These are phyloP conservation scores for Aureobasidium sp. DNA, from an alignment of 2,329 filamentous ascomycete genomes.

Conservation along the genomic window DNA sequence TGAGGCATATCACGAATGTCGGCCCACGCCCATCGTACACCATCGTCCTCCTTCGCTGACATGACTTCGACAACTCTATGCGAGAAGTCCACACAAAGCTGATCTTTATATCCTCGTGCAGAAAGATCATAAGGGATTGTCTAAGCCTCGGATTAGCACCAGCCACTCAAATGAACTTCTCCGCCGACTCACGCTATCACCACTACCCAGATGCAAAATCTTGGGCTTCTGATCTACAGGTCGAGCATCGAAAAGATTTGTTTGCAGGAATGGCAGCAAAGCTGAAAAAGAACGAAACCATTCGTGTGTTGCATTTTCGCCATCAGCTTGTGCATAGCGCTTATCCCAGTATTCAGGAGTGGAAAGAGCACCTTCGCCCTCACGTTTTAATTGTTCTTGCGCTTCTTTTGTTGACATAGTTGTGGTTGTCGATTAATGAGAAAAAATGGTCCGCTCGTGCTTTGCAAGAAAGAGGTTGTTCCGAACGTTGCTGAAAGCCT, in stretches of 20 bases:
- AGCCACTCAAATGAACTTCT: background rate
- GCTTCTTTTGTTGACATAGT: background rate
- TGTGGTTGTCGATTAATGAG: background rate
- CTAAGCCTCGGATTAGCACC: conserved; percentile 28
- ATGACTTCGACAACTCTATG: conserved; percentile 48
- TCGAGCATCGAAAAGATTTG: conserved; percentile 35
- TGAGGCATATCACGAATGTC: conserved; percentile 47
- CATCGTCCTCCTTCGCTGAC: conserved; percentile 37
- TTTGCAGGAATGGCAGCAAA: conserved; percentile 43
- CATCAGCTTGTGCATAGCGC: conserved; percentile 32
- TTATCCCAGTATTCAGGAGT: conserved; percentile 46
- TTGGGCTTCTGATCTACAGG: conserved; percentile 30
- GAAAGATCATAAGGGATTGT: conserved; percentile 46
- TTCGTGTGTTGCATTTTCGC: conserved; percentile 39
- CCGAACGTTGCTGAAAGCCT: background rate
- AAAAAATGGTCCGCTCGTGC: background rate
- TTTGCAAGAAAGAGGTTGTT: background rate
- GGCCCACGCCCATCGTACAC: conserved; percentile 44
- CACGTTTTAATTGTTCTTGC: background rate
- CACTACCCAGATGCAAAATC: conserved; percentile 52
- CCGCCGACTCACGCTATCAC: conserved; percentile 44
- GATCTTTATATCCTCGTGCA: conserved; percentile 42
- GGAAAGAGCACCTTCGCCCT: conserved; percentile 27
- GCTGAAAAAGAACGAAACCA: conserved; percentile 48
- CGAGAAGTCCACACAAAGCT: conserved; percentile 54